These are phyloP conservation scores for Pythium myriotylum DNA, from an alignment of 352 stramenopile genomes.

Conservation along the genomic window DNA sequence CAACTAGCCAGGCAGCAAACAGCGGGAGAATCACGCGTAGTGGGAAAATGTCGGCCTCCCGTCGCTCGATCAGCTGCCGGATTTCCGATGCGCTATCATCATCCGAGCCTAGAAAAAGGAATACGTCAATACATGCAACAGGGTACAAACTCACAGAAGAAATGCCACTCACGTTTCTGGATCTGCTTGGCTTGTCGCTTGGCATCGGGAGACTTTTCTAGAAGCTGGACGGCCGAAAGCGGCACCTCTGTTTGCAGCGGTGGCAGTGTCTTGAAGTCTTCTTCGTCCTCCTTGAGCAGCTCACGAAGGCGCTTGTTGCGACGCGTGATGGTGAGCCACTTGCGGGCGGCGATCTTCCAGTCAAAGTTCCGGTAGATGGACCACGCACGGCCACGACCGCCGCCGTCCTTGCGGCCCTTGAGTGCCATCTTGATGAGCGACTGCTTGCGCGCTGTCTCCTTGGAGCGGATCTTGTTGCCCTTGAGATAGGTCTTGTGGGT, in stretches of 20 bases:
- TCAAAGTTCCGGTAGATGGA: conserved; percentile 76
- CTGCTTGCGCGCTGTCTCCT: conserved; percentile 52
- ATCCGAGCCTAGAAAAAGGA: conserved; percentile 23
- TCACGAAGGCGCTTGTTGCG: conserved; percentile 53
- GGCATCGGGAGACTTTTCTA: conserved; percentile 18
- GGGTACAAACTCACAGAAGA: too few species aligned
- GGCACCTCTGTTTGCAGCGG: conserved; percentile 30
- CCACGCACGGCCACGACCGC: conserved; percentile 52
- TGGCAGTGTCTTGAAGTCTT: conserved; percentile 67
- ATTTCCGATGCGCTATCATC: conserved; percentile 43
- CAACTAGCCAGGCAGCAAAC: conserved; percentile 66
- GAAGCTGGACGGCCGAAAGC: conserved; percentile 22
- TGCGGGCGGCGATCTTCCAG: conserved; percentile 53
- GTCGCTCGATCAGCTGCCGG: conserved; percentile 47
- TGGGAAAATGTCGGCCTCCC: conserved; percentile 58
- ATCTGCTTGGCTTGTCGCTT: conserved; percentile 6
- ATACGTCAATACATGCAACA: neutral
- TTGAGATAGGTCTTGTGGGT: conserved; percentile 78
- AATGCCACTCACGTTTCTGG: conserved; percentile 23
- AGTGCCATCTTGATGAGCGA: conserved; percentile 53
- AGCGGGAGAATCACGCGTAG: conserved; percentile 58
- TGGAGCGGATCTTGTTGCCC: conserved; percentile 64
- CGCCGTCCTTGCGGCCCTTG: conserved; percentile 46
- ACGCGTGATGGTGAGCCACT: conserved; percentile 67
- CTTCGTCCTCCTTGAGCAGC: conserved; percentile 51